These are phyloP conservation scores for Phialocephala sp. DNA, from an alignment of 2,329 filamentous ascomycete genomes.

Conservation along the genomic window DNA sequence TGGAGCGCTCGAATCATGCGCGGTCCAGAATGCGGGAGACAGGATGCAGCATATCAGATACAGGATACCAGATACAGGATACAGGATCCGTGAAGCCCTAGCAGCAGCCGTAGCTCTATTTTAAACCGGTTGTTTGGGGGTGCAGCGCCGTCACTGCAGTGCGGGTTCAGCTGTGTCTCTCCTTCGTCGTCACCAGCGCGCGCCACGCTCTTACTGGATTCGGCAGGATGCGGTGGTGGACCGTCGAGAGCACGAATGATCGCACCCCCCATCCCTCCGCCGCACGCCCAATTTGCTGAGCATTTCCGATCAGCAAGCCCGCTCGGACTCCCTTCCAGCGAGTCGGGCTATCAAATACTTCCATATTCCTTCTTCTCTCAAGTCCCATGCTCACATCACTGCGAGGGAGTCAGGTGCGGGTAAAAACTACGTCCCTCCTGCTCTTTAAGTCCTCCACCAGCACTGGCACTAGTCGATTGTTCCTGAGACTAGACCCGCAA, in stretches of 20 bases:
- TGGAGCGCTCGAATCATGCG: slow-evolving; percentile 2
- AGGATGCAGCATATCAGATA: too few species aligned
- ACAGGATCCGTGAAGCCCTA: background rate
- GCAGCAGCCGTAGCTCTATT: background rate
- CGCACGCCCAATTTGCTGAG: background rate
- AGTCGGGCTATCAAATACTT: background rate
- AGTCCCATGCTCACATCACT: background rate
- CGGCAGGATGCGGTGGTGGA: background rate
- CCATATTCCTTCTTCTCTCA: background rate
- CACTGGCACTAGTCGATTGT: background rate
- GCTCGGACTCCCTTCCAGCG: too few species aligned
- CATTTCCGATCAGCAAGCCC: background rate
- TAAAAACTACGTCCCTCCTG: background rate
- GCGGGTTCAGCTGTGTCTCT: slow-evolving; percentile 4
- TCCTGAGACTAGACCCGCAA: background rate
- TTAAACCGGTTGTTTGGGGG: slow-evolving; percentile 3
- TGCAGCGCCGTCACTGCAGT: background rate
- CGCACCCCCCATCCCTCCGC: background rate
- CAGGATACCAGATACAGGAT: background rate
- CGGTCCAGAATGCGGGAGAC: background rate
- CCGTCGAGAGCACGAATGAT: background rate
- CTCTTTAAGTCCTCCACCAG: background rate
- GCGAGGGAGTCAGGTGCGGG: too few species aligned
- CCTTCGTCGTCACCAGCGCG: background rate
- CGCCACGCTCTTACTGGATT: slow-evolving; percentile 6